These are phyloP conservation scores for Kingdonia uniflora DNA, from an alignment of 164 flowering plant species.

Conservation along the genomic window DNA sequence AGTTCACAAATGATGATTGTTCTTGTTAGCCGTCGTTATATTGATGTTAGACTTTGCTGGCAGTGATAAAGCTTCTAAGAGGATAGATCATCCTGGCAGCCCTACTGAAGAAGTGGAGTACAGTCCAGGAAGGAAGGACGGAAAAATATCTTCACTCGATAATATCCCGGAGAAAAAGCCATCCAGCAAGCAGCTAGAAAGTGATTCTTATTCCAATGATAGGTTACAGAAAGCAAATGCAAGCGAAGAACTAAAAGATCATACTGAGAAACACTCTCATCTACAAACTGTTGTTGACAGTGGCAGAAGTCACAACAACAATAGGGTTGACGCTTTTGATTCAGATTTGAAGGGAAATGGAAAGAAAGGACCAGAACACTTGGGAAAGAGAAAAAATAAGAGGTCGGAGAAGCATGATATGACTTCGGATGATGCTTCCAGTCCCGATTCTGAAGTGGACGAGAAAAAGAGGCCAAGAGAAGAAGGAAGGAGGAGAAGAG, in stretches of 20 bases:
- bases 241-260: constrained; percentile 19
- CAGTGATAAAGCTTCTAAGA: constrained; percentile 39
- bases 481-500: constrained; percentile 27
- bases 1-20: background rate
- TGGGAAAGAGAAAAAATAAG: constrained; percentile 32
- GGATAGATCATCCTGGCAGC: constrained; percentile 14
- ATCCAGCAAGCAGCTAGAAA: constrained; percentile 11
- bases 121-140: constrained; percentile 19
- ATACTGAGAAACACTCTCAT: constrained; percentile 17
- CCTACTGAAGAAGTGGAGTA: constrained; percentile 17
- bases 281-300: constrained; percentile 22
- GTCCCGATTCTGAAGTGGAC: constrained; percentile 16
- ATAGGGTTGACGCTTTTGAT: constrained; percentile 17
- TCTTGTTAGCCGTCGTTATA: background rate
- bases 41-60: constrained; percentile 5
- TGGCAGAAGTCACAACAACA: constrained; percentile 19
- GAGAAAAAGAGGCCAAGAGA: constrained; percentile 25
- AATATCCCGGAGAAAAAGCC: constrained; percentile 8
- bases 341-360: constrained; percentile 45
- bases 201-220: constrained; percentile 16
- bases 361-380: constrained; percentile 19
- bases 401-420: constrained; percentile 12
- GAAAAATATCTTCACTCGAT: constrained; percentile 6
- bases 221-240: constrained; percentile 15
- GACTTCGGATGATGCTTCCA: constrained; percentile 14